These are phyloP conservation scores for Wickerhamiella infanticola DNA, from an alignment of 1,139 yeast genomes.

Conservation along the genomic window DNA sequence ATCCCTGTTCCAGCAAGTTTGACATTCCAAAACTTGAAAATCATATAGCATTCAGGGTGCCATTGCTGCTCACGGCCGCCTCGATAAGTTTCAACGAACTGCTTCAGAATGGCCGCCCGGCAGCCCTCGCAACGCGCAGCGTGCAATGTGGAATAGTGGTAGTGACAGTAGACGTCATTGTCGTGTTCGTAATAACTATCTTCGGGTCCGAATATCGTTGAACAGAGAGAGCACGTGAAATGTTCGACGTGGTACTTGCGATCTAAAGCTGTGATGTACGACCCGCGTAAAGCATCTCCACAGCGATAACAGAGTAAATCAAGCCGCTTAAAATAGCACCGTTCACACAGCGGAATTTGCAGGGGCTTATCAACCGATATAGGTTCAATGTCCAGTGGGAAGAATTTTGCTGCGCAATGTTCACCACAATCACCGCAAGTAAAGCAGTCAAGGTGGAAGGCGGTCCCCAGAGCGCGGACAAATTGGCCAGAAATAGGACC, in stretches of 20 bases:
- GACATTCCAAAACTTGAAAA: slow-evolving; percentile 92
- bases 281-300: slow-evolving; percentile 73
- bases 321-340: slow-evolving; percentile 74
- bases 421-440: slow-evolving; percentile 68
- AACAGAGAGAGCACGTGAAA: slow-evolving; percentile 81
- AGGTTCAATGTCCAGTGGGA: slow-evolving; percentile 31
- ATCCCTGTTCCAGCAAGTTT: slow-evolving; percentile 32
- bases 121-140: slow-evolving; percentile 94
- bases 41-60: slow-evolving; percentile 99
- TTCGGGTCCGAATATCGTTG: slow-evolving; percentile 75
- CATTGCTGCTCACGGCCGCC: slow-evolving; percentile 95
- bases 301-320: slow-evolving; percentile 76
- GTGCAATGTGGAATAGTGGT: slow-evolving; percentile 68
- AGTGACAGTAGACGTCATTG: slow-evolving; percentile 73
- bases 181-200: slow-evolving; percentile 89
- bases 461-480: slow-evolving; percentile 66
- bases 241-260: slow-evolving; percentile 90
- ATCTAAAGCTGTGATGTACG: slow-evolving; percentile 87
- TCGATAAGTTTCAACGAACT: slow-evolving; percentile 79
- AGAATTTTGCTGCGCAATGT: slow-evolving; percentile 59
- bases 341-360: slow-evolving; percentile 77
- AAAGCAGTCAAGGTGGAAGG: slow-evolving; percentile 80
- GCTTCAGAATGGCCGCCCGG: slow-evolving; percentile 77
- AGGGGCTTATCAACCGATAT: slow-evolving; percentile 24
- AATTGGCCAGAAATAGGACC: slow-evolving; percentile 62